Conservation (phyloP, 2,329 filamentous ascomycete species). For the Sporothrix mexicana region DNA sequence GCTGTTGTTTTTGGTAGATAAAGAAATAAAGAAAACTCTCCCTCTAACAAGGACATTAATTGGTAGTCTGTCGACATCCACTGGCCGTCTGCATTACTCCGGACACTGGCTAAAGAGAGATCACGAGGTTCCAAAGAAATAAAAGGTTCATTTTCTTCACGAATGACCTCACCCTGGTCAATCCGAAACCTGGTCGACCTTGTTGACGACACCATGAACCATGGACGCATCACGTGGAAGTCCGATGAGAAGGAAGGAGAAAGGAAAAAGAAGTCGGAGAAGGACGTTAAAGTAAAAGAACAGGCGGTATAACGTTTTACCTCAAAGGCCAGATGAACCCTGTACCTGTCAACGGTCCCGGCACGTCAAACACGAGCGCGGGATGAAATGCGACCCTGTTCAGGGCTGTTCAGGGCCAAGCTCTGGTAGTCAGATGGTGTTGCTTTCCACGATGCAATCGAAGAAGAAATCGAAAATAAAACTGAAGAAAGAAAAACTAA, state of each 20-base stretch:
- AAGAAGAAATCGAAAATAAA: too few relatives aligned
- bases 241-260: background rate
- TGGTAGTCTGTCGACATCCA: too few relatives aligned
- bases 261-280: background rate
- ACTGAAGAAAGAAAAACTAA: too few relatives aligned
- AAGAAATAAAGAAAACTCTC: background rate
- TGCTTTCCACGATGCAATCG: too few relatives aligned
- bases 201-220: background rate
- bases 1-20: background rate
- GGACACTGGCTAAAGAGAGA: slow-evolving; percentile 16
- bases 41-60: background rate
- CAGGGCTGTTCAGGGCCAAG: background rate
- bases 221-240: slow-evolving; percentile 11
- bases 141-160: too few relatives aligned
- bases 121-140: background rate
- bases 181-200: slow-evolving; percentile 25
- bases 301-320: background rate
- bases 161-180: slow-evolving; percentile 13
- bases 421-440: too few relatives aligned
- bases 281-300: background rate
- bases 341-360: background rate
- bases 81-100: background rate
- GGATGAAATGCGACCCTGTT: slow-evolving; percentile 19
- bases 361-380: slow-evolving; percentile 7
- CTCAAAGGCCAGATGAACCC: background rate